phyloP scores from a whole-genome alignment of 768 basidiomycete species.

The Trametes coccinea region DNA sequence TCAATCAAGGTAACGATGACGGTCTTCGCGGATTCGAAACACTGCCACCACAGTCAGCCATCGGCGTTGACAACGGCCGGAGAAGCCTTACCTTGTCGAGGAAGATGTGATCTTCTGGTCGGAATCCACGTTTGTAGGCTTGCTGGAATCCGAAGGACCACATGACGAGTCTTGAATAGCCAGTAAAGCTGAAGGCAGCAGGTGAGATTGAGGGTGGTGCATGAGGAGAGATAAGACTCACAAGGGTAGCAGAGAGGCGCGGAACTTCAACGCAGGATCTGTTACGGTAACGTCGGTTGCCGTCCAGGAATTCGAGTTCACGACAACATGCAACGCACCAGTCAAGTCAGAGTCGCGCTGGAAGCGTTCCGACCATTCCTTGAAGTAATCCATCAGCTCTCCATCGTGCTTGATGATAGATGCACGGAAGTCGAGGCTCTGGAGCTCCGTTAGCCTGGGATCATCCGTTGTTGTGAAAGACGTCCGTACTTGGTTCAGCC shows the following conservation, averaged over 20 bases:
- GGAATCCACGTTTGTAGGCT: conserved; percentile 70
- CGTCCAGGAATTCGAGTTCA: neutral
- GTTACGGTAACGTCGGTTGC: neutral
- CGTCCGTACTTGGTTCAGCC: conserved; percentile 61
- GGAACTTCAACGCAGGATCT: conserved; percentile 63
- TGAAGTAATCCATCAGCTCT: conserved; percentile 54
- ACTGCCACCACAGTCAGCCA: conserved; percentile 40
- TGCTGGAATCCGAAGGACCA: conserved; percentile 87
- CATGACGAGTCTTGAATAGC: conserved; percentile 81
- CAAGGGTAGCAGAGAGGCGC: conserved; percentile 73
- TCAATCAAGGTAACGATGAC: conserved; percentile 69
- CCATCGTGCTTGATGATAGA: conserved; percentile 64
- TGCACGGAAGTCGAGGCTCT: conserved; percentile 68
- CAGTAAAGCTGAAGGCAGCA: conserved; percentile 53
- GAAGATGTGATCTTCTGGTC: conserved; percentile 61
- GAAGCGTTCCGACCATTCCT: conserved; percentile 69
- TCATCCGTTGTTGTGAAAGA: too few species aligned
- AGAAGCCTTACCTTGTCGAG: conserved; percentile 56
- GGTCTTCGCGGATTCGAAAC: conserved; percentile 66
- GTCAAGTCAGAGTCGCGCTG: conserved; percentile 57
- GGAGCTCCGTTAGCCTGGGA: neutral
- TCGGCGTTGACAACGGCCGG: too few species aligned
- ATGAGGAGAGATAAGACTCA: conserved; percentile 36
- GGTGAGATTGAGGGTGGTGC: neutral
- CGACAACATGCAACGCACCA: conserved; percentile 38